Evolutionary conservation across 192 early-diverging fungal species (phyloP).

Genomic region (Coemansia sp.): DNA sequence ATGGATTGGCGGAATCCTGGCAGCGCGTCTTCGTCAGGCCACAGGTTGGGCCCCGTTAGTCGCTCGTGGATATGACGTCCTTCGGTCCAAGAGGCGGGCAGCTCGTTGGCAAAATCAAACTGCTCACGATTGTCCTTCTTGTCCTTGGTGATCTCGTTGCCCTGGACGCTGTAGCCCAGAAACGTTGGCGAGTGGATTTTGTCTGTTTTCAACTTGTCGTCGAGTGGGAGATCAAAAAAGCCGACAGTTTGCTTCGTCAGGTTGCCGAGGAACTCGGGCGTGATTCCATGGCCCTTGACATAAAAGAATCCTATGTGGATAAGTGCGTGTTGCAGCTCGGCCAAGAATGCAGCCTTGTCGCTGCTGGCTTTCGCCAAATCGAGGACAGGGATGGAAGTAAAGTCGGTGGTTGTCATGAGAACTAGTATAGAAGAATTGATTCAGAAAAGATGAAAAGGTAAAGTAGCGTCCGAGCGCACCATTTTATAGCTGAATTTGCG

Average conservation of each 20-base stretch:
- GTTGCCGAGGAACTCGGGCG: slow-evolving; percentile 30
- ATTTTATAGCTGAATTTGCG: neutral
- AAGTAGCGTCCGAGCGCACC: neutral
- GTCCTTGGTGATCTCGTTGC: slow-evolving; percentile 57
- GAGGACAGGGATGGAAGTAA: slow-evolving; percentile 25
- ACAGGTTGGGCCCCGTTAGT: slow-evolving; percentile 62
- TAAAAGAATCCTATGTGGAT: slow-evolving; percentile 62
- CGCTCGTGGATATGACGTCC: slow-evolving; percentile 48
- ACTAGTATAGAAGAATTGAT: neutral
- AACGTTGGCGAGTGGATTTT: slow-evolving; percentile 61
- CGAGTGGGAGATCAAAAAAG: slow-evolving; percentile 59
- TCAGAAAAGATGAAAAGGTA: neutral
- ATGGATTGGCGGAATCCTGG: slow-evolving; percentile 52
- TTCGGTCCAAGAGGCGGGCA: slow-evolving; percentile 12
- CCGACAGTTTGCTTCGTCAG: slow-evolving; percentile 9
- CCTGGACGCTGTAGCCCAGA: slow-evolving; percentile 56
- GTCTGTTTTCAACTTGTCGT: slow-evolving; percentile 58
- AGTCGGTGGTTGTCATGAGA: slow-evolving; percentile 4
- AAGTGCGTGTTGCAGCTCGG: slow-evolving; percentile 54
- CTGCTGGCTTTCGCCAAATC: slow-evolving; percentile 14
- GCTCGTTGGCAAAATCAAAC: slow-evolving; percentile 59
- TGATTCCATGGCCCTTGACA: slow-evolving; percentile 53
- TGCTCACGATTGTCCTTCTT: slow-evolving; percentile 56
- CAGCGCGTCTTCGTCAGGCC: slow-evolving; percentile 48
- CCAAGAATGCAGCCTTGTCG: slow-evolving; percentile 39